Base-by-base conservation (phyloP, 306 rosid species). In the Trichosanthes truncata region DNA sequence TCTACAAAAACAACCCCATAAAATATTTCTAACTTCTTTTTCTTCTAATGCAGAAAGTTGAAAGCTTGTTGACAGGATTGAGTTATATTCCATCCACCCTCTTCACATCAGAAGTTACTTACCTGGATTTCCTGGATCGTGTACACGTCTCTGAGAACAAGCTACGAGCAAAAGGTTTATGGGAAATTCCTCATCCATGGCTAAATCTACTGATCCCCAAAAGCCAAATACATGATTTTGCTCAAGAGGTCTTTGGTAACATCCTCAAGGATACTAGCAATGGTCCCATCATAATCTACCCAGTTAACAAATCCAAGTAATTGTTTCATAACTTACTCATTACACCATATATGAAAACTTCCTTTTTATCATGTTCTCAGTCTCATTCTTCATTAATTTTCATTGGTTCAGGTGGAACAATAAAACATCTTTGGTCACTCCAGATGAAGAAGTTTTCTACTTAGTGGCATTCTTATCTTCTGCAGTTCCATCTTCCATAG, bases 181-280 rank as follows among this genome's bases (percentile, higher is more conserved):
- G 94, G 98, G 97, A 96, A 57, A 87, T 96, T 86, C 98, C 97
- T 61, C 99, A 93, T 75, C 99, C 99, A 25, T 96, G 99, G 99
- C 81, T 96, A 81, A 96, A 96, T 86, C 88, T 96, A 61, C 82
- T 96, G 9, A 74, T 96, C 66, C 98, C 96, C 18, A 90, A 83
- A 59, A 89, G 89, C 85, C 86, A 85, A 82, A 90, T 93, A 81
- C 88, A 84, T 55, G 82, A 77, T 57, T 93, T 93, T 74, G 87
- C 89, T 77, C 65, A 86, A 80, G 84, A 77, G 73, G 97, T 93
- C 38, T 93, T 96, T 77, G 93, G 97, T 79, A 89, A 91, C 60
- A 91, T 91, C 78, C 94, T 93, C 33, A 80, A 57, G 76, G 87
- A 90, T 81, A 81, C 88, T 46, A 90, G 86, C 78, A 96, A 89